Conservation (phyloP, 2,329 filamentous ascomycete species). For the Fusarium kyushuense region DNA sequence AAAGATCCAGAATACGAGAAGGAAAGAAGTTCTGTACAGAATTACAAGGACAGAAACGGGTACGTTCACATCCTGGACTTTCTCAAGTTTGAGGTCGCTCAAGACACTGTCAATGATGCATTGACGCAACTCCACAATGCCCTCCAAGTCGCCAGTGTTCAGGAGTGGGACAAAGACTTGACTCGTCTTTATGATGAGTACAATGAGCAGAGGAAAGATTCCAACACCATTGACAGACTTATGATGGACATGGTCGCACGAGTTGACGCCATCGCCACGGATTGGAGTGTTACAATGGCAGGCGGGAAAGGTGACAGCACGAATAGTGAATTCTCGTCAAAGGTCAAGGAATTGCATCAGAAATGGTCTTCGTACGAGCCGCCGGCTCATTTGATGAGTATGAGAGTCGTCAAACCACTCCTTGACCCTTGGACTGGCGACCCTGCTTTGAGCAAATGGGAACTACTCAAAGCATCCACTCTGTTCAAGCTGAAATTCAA, state of each 20-base stretch:
- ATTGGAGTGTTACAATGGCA: conserved; percentile 52
- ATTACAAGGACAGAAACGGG: conserved; percentile 31
- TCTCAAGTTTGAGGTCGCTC: conserved; percentile 67
- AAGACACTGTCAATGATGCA: conserved; percentile 55
- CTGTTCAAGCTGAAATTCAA: conserved; percentile 58
- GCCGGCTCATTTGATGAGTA: conserved; percentile 32
- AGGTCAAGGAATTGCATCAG: conserved; percentile 54
- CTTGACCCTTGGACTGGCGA: conserved; percentile 47
- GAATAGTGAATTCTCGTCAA: conserved; percentile 43
- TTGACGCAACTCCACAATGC: conserved; percentile 51
- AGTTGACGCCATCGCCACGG: conserved; percentile 46
- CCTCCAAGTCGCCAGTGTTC: conserved; percentile 32
- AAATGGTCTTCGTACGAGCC: conserved; percentile 59
- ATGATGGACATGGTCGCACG: conserved; percentile 52
- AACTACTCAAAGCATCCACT: conserved; percentile 63
- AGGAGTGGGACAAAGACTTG: conserved; percentile 56
- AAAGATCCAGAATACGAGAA: conserved; percentile 61
- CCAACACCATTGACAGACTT: conserved; percentile 49
- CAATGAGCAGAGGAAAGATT: conserved; percentile 48
- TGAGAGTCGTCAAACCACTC: conserved; percentile 46
- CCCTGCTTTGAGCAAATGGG: conserved; percentile 56
- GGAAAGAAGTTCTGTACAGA: conserved; percentile 47
- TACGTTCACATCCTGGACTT: conserved; percentile 70
- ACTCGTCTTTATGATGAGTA: conserved; percentile 51
- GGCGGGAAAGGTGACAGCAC: conserved; percentile 46